Conservation (phyloP, 768 basidiomycete species). For the Suillus brevipes region DNA sequence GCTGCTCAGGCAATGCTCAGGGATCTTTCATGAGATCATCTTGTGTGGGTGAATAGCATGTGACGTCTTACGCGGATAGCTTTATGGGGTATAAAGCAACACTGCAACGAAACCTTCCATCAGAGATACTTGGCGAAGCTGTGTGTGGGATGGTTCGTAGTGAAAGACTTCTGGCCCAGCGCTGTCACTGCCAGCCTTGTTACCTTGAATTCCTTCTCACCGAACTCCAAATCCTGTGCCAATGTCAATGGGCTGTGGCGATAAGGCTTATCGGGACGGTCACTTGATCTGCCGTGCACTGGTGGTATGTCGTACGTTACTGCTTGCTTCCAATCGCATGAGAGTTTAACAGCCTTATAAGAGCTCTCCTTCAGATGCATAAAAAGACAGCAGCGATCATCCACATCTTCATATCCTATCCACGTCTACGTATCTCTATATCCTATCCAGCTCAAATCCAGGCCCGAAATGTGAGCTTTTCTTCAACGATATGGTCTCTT, state of each 20-base stretch:
- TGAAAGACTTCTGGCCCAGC: neutral
- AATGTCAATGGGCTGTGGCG: slow-evolving; percentile 1
- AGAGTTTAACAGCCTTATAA: neutral
- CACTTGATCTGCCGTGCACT: neutral
- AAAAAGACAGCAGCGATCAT: neutral
- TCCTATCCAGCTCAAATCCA: no score
- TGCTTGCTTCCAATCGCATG: neutral
- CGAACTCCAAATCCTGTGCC: neutral
- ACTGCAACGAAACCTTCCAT: neutral
- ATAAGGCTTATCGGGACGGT: neutral
- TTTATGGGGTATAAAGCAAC: neutral
- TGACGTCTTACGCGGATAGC: neutral
- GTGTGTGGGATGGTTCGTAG: neutral
- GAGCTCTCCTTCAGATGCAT: neutral
- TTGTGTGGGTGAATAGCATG: neutral
- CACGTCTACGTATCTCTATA: neutral
- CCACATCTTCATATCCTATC: neutral
- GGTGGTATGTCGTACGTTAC: neutral
- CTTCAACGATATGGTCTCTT: neutral
- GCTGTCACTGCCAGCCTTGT: neutral
- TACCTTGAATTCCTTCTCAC: neutral
- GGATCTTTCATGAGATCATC: neutral
- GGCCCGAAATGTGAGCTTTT: neutral
- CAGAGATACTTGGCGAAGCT: neutral
- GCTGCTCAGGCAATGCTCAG: neutral